phyloP scores from a whole-genome alignment of 192 early-diverging fungal species.

The Backusella australiensis region DNA sequence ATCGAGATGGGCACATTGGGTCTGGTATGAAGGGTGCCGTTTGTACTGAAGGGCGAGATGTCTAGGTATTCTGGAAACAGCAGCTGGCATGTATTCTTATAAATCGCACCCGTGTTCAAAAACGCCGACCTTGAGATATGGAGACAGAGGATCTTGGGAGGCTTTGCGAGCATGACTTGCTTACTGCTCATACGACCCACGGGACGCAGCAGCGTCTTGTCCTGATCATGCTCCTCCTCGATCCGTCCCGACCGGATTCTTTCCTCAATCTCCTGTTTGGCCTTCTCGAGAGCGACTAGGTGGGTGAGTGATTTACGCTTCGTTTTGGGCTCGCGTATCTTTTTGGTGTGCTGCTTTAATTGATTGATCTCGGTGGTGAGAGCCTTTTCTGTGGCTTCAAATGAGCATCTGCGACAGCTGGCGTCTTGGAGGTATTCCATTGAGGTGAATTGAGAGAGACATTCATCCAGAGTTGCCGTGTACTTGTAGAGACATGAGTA shows the following conservation, averaged over 20 bases:
- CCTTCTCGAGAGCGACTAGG: slow-evolving; percentile 9
- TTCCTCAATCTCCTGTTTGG: slow-evolving; percentile 14
- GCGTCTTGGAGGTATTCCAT: slow-evolving; percentile 67
- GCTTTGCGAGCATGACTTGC: slow-evolving; percentile 77
- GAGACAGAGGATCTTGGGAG: slow-evolving; percentile 76
- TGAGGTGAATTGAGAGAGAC: slow-evolving; percentile 52
- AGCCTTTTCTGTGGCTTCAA: slow-evolving; percentile 41
- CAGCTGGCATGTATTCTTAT: slow-evolving; percentile 84
- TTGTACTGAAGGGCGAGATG: slow-evolving; percentile 67
- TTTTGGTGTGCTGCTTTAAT: slow-evolving; percentile 21
- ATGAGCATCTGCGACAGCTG: slow-evolving; percentile 64
- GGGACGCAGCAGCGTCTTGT: slow-evolving; percentile 9
- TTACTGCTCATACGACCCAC: slow-evolving; percentile 60
- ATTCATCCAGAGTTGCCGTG: slow-evolving; percentile 48
- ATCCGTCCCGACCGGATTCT: slow-evolving; percentile 15
- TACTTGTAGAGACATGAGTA: neutral
- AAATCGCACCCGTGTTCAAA: slow-evolving; percentile 63
- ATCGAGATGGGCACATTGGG: slow-evolving; percentile 58
- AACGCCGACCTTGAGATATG: slow-evolving; percentile 84
- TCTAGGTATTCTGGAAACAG: slow-evolving; percentile 80
- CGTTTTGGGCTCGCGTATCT: slow-evolving; percentile 12
- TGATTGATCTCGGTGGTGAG: slow-evolving; percentile 36
- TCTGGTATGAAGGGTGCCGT: slow-evolving; percentile 48
- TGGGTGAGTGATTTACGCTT: slow-evolving; percentile 20
- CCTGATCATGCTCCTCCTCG: slow-evolving; percentile 34